These are phyloP conservation scores for Euphorbia schlechtendalii DNA, from an alignment of 441 rosid genomes.

Conservation along the genomic window DNA sequence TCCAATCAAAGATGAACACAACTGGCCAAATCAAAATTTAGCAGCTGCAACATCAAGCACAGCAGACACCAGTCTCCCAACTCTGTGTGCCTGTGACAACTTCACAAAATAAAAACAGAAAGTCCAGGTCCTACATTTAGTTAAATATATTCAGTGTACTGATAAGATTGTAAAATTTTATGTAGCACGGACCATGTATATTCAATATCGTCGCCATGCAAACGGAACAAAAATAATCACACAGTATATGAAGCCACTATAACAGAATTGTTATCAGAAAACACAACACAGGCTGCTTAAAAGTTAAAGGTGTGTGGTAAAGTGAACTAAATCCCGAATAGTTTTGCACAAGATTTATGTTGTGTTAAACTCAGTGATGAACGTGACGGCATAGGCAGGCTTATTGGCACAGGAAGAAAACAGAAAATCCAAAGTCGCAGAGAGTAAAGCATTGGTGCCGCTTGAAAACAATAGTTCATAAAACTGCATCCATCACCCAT, in stretches of 20 bases:
- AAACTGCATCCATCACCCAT: background rate
- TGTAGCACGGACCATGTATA: background rate
- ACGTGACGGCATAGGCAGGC: background rate
- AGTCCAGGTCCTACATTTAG: background rate
- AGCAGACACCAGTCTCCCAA: background rate
- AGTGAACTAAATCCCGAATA: background rate
- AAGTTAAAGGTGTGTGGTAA: background rate
- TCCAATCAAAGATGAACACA: no score
- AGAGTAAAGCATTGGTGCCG: background rate
- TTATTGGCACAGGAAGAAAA: background rate
- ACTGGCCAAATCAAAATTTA: background rate
- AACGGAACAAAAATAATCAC: background rate
- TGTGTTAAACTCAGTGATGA: background rate
- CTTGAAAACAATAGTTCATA: background rate
- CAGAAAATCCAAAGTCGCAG: background rate
- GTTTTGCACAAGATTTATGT: background rate
- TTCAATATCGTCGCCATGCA: background rate
- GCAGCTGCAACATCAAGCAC: background rate
- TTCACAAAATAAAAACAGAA: background rate
- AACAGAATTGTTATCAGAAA: background rate
- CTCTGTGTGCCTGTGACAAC: background rate
- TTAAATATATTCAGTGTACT: background rate
- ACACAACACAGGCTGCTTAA: background rate
- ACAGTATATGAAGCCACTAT: background rate
- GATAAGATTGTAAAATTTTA: background rate